These are phyloP conservation scores for Volvox africanus DNA, from an alignment of 139 green algal species.

Conservation along the genomic window DNA sequence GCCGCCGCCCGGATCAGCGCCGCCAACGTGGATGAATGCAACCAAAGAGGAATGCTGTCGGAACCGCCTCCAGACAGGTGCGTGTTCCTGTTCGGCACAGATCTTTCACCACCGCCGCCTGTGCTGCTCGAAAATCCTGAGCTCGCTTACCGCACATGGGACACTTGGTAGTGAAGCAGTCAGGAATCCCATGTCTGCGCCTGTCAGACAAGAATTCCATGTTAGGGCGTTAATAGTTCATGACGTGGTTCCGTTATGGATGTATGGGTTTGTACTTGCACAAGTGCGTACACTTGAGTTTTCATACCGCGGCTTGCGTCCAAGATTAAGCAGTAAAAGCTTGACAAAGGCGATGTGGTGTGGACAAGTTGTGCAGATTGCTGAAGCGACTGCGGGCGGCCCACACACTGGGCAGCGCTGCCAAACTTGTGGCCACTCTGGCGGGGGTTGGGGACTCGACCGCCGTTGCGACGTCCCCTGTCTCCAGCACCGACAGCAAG, in stretches of 20 bases:
- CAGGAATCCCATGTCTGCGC: too few species aligned
- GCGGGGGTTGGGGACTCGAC: neutral
- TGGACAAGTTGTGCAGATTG: neutral
- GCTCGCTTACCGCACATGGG: too few species aligned
- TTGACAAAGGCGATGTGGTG: neutral
- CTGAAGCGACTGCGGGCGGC: slow-evolving; percentile 31
- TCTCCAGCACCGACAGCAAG: neutral
- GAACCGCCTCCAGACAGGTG: slow-evolving; percentile 33
- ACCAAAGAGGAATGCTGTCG: neutral
- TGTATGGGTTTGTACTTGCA: too few species aligned
- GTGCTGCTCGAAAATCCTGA: too few species aligned
- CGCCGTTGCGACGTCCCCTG: neutral
- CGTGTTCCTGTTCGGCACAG: neutral
- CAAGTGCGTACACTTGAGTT: too few species aligned
- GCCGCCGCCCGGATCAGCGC: slow-evolving; percentile 7
- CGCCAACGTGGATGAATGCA: neutral
- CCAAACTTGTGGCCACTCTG: slow-evolving; percentile 33
- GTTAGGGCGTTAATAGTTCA: too few species aligned
- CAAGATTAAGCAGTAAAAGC: neutral
- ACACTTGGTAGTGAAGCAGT: too few species aligned
- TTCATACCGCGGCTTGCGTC: too few species aligned
- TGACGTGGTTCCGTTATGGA: too few species aligned
- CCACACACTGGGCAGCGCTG: slow-evolving; percentile 16
- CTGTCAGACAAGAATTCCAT: too few species aligned
- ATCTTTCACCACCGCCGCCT: too few species aligned